phyloP scores from a whole-genome alignment of 2,329 filamentous ascomycete genomes.

The Cryphonectria radicalis region DNA sequence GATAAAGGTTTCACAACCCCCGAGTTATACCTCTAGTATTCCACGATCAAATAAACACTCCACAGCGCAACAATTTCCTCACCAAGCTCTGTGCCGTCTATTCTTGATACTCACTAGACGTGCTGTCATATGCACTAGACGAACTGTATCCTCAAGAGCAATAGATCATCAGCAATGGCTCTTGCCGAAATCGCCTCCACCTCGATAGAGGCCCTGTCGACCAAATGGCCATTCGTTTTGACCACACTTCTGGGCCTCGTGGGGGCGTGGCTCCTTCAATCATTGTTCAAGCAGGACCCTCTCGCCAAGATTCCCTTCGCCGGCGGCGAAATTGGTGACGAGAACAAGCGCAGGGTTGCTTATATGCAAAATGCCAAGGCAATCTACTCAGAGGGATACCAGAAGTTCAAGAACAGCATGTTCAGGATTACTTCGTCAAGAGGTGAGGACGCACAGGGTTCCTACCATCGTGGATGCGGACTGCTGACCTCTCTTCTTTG shows the following conservation, averaged over 20 bases:
- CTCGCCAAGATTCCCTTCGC: conserved; percentile 35
- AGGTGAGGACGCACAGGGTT: neutral
- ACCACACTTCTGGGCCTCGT: conserved; percentile 20
- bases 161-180: conserved; percentile 6
- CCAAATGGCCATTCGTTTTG: conserved; percentile 22
- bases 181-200: conserved; percentile 13
- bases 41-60: neutral
- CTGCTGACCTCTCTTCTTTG: neutral
- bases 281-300: conserved; percentile 26
- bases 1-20: neutral
- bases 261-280: conserved; percentile 22
- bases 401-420: conserved; percentile 31
- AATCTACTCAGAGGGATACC: conserved; percentile 38
- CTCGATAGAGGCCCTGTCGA: conserved; percentile 6
- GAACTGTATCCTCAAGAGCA: neutral
- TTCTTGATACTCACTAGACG: neutral
- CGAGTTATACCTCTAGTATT: neutral
- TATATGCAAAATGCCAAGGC: conserved; percentile 33
- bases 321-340: conserved; percentile 35
- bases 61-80: neutral
- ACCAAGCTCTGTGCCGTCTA: neutral
- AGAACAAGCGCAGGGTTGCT: conserved; percentile 35
- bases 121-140: neutral
- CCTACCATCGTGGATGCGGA: no score
- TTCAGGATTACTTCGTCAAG: conserved; percentile 24